phyloP scores from a whole-genome alignment of 1,284 basidiomycete genomes.

The Tremellales sp. region DNA sequence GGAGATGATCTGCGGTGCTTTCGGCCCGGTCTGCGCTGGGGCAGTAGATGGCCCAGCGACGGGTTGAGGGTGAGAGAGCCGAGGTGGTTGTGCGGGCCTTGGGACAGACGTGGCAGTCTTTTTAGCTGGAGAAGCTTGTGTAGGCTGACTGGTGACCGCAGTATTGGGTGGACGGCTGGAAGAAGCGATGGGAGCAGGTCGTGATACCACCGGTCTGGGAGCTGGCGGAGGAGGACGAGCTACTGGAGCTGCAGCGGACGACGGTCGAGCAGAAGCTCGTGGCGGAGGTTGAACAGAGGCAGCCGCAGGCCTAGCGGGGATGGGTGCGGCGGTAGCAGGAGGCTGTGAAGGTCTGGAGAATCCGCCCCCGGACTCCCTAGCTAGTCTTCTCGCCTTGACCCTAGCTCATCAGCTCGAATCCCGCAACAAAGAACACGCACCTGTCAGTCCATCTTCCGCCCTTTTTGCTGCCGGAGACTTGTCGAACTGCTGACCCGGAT shows the following conservation, averaged over 20 bases:
- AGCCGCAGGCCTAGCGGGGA: not conserved
- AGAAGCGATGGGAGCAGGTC: slow-evolving; percentile 1
- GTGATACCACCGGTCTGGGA: slow-evolving; percentile 2
- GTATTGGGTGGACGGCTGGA: not conserved
- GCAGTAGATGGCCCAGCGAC: slow-evolving; percentile 11
- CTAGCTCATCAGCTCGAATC: slow-evolving; percentile 35
- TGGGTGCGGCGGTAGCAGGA: not conserved
- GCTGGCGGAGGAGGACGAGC: slow-evolving; percentile 6
- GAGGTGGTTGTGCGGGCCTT: not conserved
- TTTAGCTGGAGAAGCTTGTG: no score
- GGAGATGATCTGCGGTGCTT: slow-evolving; percentile 70
- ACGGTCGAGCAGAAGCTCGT: not conserved
- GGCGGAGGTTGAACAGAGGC: not conserved
- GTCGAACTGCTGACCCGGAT: slow-evolving; percentile 8
- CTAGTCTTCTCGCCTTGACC: slow-evolving; percentile 44
- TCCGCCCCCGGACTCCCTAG: no score
- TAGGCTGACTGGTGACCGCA: no score
- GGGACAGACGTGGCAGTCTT: not conserved
- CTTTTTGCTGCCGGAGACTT: slow-evolving; percentile 51
- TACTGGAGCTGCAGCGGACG: not conserved
- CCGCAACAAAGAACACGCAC: slow-evolving; percentile 45
- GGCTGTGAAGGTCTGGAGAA: not conserved
- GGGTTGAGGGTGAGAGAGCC: slow-evolving; percentile 5
- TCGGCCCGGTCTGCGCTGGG: slow-evolving; percentile 2
- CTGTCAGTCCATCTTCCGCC: slow-evolving; percentile 81